Percentiles rank a stretch among this genome's conserved stretches.
These are phyloP conservation scores for Dipodascopsis uninucleata DNA, from an alignment of 805 yeast species.

Conservation along the genomic window DNA sequence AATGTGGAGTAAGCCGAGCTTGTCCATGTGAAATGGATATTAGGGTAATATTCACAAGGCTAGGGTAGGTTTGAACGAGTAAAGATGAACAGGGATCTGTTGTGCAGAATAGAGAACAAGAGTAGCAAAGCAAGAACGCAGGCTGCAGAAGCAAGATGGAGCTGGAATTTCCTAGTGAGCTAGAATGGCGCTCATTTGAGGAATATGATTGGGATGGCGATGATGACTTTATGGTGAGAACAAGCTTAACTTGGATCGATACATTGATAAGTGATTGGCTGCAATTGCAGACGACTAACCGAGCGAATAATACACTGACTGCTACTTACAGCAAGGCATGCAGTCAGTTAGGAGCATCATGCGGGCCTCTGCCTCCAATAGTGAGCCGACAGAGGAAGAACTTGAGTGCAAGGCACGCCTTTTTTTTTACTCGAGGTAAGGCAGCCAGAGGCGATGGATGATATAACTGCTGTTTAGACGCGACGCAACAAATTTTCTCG, in stretches of 20 bases:
- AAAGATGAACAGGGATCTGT: too few relatives aligned
- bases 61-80: too few relatives aligned
- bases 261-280: neutral
- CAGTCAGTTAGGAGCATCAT: slow-evolving; percentile 6
- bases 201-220: slow-evolving; percentile 19
- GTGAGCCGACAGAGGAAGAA: slow-evolving; percentile 5
- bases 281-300: neutral
- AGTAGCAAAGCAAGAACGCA: too few relatives aligned
- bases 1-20: too few relatives aligned
- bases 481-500: neutral
- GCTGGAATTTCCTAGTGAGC: too few relatives aligned
- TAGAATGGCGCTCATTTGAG: slow-evolving; percentile 20
- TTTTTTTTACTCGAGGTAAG: slow-evolving; percentile 20
- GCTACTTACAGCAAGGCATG: slow-evolving; percentile 10
- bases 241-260: neutral
- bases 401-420: slow-evolving; percentile 16
- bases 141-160: too few relatives aligned
- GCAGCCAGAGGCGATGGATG: neutral
- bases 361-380: slow-evolving; percentile 3
- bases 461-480: neutral
- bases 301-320: too few relatives aligned
- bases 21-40: too few relatives aligned
- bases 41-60: too few relatives aligned
- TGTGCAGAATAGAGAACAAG: too few relatives aligned
- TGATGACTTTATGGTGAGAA: slow-evolving; percentile 13